Percentiles rank a stretch among this genome's conserved stretches.
These are phyloP conservation scores for Lasiosphaeriaceae sp. DNA, from an alignment of 495 filamentous ascomycete genomes.

Conservation along the genomic window DNA sequence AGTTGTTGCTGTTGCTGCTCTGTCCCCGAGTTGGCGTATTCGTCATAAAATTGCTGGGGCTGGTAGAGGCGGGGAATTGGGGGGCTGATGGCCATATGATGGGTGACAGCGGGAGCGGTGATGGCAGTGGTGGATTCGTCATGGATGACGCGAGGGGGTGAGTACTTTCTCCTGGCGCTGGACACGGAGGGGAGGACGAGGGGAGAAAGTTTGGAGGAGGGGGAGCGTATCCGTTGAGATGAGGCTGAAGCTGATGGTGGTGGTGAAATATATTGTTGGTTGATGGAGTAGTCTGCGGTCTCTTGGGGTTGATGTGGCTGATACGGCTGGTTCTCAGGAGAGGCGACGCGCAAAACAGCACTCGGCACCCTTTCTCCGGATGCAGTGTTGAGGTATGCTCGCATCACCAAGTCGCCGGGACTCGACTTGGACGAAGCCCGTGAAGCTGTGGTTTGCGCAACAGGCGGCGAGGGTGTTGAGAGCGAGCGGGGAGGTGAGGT, in stretches of 20 bases:
- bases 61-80: background rate
- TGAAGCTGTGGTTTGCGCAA: background rate
- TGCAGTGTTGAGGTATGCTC: constrained; percentile 1
- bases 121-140: background rate
- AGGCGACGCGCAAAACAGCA: background rate
- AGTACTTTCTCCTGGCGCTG: too few species aligned
- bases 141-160: too few species aligned
- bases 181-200: too few species aligned
- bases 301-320: background rate
- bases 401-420: constrained; percentile 7
- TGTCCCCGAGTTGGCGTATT: background rate
- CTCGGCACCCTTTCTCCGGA: background rate
- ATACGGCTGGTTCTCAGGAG: background rate
- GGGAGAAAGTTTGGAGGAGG: too few species aligned
- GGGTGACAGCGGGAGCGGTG: background rate
- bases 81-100: background rate
- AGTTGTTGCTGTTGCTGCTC: background rate
- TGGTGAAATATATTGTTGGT: too few species aligned
- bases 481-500: constrained; percentile 15
- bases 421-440: background rate
- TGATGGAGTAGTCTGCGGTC: too few species aligned
- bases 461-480: background rate
- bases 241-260: too few species aligned
- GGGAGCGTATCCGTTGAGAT: too few species aligned
- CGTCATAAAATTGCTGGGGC: background rate